phyloP scores from a whole-genome alignment of 176 grass and related monocot species.

The Oryza australiensis region DNA sequence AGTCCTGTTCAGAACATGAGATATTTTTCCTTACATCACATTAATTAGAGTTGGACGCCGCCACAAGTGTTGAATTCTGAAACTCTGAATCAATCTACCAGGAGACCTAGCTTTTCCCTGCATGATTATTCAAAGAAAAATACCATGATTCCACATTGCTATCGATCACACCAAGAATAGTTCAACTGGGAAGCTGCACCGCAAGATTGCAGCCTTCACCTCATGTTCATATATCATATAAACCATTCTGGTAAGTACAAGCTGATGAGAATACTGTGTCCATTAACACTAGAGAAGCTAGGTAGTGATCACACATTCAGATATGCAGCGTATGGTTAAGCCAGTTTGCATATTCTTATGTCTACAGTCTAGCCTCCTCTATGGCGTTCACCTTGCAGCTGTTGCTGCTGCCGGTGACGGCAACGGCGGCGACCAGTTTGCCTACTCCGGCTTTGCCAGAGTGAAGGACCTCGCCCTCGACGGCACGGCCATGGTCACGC shows the following conservation, averaged over 20 bases:
- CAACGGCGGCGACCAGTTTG: background rate
- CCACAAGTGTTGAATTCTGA: background rate
- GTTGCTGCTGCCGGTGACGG: background rate
- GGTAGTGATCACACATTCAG: background rate
- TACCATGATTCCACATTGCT: background rate
- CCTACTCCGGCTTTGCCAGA: background rate
- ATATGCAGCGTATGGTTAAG: background rate
- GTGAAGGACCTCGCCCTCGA: background rate
- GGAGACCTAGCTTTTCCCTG: background rate
- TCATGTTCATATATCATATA: background rate
- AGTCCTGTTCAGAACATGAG: background rate
- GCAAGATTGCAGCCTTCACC: background rate
- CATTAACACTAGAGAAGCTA: background rate
- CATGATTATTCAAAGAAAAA: too few relatives aligned
- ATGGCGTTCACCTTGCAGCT: background rate
- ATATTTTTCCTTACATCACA: background rate
- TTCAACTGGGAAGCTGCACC: background rate
- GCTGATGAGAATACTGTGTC: background rate
- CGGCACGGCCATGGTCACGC: background rate
- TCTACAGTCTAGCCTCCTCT: background rate
- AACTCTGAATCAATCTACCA: background rate
- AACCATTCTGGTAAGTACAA: background rate
- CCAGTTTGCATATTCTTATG: background rate
- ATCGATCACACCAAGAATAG: background rate
- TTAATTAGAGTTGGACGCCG: background rate